Base-by-base conservation (phyloP, 306 rosid species). In the Bauhinia variegata region DNA sequence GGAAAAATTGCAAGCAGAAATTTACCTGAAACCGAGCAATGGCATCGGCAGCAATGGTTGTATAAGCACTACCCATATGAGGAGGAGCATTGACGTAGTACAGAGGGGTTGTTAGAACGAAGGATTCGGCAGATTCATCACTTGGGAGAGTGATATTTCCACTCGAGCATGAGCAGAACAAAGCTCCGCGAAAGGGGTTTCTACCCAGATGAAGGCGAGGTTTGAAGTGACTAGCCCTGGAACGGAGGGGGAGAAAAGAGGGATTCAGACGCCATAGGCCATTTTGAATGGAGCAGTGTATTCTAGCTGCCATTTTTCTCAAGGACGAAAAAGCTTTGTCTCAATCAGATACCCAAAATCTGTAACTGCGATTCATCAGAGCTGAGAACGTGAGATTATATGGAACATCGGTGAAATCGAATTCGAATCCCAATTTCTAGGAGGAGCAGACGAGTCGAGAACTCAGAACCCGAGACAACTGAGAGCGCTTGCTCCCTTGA, bases 41-140 rank as follows among this genome's bases (percentile, higher is more conserved):
- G 80, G 96, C 93, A 16, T 93, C 98, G 13, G 96, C 97, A 36
- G 98, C 96, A 47, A 93, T 88, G 77, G 98, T 93, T 76, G 98
- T 83, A 77, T 93, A 93, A 62, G 98, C 97, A 47, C 98, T 93
- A 34, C 98, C 98, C 98, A 93, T 80, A 17, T 93, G 98, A 53
- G 98, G 98, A 80, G 98, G 95, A 65, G 97, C 96, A 75, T 93
- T 93, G 56, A 93, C 98, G 79, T 93, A 93, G 81, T 93, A 93
- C 57, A 89, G 97, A 42, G 98, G 98, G 19, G 98, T 93, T 0
- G 98, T 89, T 72, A 93, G 70, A 71, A 93, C 88, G 69, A 84
- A 88, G 42, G 93, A 85, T 74, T 84, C 83, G 7, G 63, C 43
- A 8, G 74, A 54, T 13, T 31, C 46, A 28, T 52, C 74, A 17